phyloP scores from a whole-genome alignment of 495 filamentous ascomycete genomes.

The Penicillium longicatenatum region DNA sequence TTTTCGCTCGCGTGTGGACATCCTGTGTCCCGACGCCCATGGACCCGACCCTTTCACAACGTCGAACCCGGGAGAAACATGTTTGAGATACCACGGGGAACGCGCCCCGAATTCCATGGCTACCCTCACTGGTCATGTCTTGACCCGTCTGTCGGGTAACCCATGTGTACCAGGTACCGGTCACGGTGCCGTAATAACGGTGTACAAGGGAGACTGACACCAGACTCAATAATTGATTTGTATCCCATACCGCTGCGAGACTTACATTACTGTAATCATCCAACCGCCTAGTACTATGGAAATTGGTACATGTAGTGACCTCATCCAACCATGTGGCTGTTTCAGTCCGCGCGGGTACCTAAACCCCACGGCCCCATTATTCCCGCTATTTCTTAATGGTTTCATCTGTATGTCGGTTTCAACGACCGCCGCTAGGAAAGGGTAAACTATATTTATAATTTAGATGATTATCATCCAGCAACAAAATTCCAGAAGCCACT shows the following conservation, averaged over 20 bases:
- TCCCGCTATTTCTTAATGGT: background rate
- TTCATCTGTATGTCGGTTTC: background rate
- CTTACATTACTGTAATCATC: background rate
- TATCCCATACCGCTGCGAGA: constrained; percentile 1
- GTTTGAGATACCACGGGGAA: constrained; percentile 8
- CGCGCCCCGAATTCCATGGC: background rate
- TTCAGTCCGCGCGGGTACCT: background rate
- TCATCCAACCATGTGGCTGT: constrained; percentile 1
- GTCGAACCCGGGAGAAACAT: constrained; percentile 7
- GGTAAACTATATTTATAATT: background rate
- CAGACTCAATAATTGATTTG: background rate
- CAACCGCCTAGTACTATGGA: background rate
- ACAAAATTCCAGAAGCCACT: background rate
- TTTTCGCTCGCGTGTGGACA: background rate
- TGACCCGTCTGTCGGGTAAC: background rate
- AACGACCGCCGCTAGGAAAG: background rate
- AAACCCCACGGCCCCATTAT: background rate
- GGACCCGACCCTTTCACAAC: background rate
- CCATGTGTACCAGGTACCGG: constrained; percentile 5
- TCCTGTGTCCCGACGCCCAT: background rate
- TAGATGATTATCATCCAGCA: background rate
- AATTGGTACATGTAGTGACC: background rate
- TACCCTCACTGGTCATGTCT: constrained; percentile 6
- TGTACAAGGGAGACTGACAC: background rate
- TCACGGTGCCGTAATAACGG: background rate